Conservation (phyloP, 345 rosid genomes). For the Eucalyptus fibrosa region DNA sequence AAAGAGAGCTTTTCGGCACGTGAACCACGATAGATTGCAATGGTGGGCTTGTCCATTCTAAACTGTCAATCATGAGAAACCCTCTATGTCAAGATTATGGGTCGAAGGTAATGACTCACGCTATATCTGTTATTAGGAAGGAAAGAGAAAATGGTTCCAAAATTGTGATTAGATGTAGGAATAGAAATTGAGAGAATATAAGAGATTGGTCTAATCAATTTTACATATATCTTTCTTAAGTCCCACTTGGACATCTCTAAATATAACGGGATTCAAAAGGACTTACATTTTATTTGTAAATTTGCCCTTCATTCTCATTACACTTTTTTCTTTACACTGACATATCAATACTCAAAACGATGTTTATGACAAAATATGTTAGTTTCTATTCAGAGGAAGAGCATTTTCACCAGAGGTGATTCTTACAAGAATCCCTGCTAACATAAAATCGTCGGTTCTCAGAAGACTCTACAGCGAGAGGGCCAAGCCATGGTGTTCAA, state of each 20-base stretch:
- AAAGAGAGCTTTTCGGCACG: background rate
- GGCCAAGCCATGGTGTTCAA: background rate
- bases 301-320: no score
- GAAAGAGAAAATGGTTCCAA: background rate
- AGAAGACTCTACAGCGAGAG: background rate
- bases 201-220: background rate
- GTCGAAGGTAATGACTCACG: background rate
- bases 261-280: background rate
- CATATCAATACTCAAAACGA: rapidly evolving
- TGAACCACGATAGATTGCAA: no score
- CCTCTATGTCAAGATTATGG: no score
- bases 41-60: no score
- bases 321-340: background rate
- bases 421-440: background rate
- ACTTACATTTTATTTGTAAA: background rate
- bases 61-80: no score
- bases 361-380: background rate
- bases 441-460: background rate
- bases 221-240: background rate
- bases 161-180: background rate
- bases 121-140: background rate
- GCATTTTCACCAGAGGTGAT: background rate
- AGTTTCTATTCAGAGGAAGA: background rate
- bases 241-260: background rate
- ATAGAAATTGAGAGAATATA: background rate